Evolutionary conservation across 257 asterid species (phyloP).

Genomic region (Solanum paucissectum): DNA sequence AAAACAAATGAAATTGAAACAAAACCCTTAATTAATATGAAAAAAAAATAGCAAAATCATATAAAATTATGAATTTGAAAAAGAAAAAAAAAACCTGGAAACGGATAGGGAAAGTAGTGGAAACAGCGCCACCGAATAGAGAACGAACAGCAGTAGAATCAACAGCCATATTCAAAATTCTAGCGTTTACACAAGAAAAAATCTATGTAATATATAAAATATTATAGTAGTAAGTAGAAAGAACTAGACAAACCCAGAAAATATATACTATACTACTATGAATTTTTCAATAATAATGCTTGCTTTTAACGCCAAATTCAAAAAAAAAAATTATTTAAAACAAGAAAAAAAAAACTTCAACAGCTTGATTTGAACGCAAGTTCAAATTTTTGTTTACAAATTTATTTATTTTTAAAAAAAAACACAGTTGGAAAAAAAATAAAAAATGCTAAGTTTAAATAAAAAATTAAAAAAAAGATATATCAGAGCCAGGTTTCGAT

Average conservation of each 20-base stretch:
- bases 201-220: background rate
- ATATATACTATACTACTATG: background rate
- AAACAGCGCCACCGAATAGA: conserved; percentile 71
- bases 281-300: background rate
- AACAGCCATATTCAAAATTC: conserved; percentile 29
- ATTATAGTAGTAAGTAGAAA: background rate
- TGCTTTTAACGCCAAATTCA: background rate
- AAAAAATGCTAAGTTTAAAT: no score
- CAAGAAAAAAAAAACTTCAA: background rate
- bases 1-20: background rate
- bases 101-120: conserved; percentile 58
- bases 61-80: no score
- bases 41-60: background rate
- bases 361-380: background rate
- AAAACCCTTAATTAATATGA: background rate
- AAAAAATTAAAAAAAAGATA: no score
- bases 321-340: no score
- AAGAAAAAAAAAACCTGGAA: conserved; percentile 33
- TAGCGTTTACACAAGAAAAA: background rate
- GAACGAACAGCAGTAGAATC: conserved; percentile 36
- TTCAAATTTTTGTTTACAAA: no score
- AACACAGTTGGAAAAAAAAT: no score
- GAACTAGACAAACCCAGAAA: background rate
- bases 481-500: conserved; percentile 99
- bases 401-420: no score